Conservation (phyloP, 2,329 filamentous ascomycete species). For the Elsinoe perseae region DNA sequence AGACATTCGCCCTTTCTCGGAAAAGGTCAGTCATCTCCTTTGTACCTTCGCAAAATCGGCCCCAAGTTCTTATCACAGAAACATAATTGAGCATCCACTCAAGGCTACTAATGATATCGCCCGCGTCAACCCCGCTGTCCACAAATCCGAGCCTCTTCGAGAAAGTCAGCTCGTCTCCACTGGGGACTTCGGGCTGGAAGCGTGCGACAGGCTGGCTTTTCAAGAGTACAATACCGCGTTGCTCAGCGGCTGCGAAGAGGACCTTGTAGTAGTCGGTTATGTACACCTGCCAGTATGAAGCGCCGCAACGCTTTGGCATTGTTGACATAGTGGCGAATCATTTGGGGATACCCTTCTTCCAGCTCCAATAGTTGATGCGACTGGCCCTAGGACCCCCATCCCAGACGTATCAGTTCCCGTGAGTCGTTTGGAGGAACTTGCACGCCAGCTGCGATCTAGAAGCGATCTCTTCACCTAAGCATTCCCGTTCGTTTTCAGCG, state of each 20-base stretch:
- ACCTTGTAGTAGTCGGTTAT: not conserved
- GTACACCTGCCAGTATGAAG: conserved; percentile 4
- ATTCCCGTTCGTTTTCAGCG: not conserved
- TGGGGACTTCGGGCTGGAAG: too few relatives aligned
- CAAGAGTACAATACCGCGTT: not conserved
- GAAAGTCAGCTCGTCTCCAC: conserved; percentile 29
- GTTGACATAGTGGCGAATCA: not conserved
- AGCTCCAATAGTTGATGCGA: conserved; percentile 3
- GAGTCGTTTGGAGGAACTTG: not conserved
- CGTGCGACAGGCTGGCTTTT: too few relatives aligned
- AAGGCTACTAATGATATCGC: conserved; percentile 22
- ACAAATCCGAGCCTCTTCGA: conserved; percentile 21
- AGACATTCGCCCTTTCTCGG: conserved; percentile 21
- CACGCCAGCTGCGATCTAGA: conserved; percentile 30
- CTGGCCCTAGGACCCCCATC: not conserved
- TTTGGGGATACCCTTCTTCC: not conserved
- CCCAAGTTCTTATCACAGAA: conserved; percentile 18
- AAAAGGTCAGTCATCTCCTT: too few relatives aligned
- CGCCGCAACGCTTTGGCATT: not conserved
- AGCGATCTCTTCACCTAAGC: not conserved
- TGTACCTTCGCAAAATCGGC: too few relatives aligned
- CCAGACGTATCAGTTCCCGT: not conserved
- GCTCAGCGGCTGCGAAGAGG: not conserved
- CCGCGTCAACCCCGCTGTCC: conserved; percentile 16
- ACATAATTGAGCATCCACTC: conserved; percentile 20